Evolutionary conservation across 768 basidiomycete species (phyloP), one percentile per base, ranked within the genome.

Genomic region (Paxillus involutus): DNA sequence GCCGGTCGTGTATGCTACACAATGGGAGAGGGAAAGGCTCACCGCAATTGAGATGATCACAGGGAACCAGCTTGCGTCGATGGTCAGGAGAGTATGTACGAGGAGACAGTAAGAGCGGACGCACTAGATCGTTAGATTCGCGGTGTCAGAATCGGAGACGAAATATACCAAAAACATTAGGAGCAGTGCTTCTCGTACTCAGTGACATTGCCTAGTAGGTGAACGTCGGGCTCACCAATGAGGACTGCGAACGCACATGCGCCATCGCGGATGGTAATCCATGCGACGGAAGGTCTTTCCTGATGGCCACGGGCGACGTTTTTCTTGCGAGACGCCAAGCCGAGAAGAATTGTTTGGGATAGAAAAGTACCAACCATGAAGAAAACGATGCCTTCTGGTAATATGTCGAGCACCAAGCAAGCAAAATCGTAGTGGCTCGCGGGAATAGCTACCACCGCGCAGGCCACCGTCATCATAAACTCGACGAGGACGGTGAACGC

Each of bases 271-370:
- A 56, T 9, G 0, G 66, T 32, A 32, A 32, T 11, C 5, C 32
- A 10, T 32, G 54, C 55, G 29, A 62, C 40, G 7, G 42, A 46
- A 8, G 33, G 13, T 29, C 53, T 47, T 10, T n/a, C 19, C n/a
- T 19, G 17, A 10, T 24, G 14, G 21, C 24, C 16, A 44, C 36
- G 55, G 21, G 9, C 12, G n/a, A 14, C 30, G 10, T 16, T 48
- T 8, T 52, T 26, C 43, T 57, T 62, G 40, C 52, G 59, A 44
- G 41, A 64, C 6, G 57, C 52, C 44, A 67, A 39, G 56, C 50
- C 58, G 19, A 69, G 4, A 44, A 69, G 57, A 14, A 58, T 24
- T n/a, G 32, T 13, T 46, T 64, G 62, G 1, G 66, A 52, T 17
- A 36, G 7, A 6, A 59, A 44, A 5, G 51, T 52, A 12, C 58